Conservation (phyloP, 768 basidiomycete species). For the Boletus bicolor region DNA sequence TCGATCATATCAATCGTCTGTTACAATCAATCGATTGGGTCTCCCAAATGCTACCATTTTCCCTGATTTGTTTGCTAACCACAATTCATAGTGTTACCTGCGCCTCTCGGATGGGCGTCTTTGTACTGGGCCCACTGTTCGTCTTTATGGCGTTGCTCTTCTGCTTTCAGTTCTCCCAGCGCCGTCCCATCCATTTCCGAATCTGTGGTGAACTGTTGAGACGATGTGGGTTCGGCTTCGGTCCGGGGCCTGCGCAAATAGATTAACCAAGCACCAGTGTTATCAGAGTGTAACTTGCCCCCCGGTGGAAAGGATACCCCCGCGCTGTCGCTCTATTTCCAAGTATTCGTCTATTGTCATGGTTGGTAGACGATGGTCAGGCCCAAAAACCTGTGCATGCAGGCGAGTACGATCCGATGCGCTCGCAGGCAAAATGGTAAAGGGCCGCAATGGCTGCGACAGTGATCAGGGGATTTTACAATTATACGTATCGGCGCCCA, state of each 20-base stretch:
- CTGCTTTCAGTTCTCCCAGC: slow-evolving; percentile 63
- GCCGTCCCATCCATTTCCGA: slow-evolving; percentile 81
- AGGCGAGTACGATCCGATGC: slow-evolving; percentile 66
- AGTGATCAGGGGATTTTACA: slow-evolving; percentile 5
- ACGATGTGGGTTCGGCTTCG: slow-evolving; percentile 62
- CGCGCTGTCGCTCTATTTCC: slow-evolving; percentile 75
- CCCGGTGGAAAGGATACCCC: slow-evolving; percentile 84
- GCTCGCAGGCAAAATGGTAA: slow-evolving; percentile 84
- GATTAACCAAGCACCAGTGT: slow-evolving; percentile 3
- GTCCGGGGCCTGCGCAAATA: slow-evolving; percentile 54
- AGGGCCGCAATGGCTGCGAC: slow-evolving; percentile 78
- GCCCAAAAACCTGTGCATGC: slow-evolving; percentile 78
- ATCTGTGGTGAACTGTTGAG: slow-evolving; percentile 74
- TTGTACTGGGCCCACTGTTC: slow-evolving; percentile 91
- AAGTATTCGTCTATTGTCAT: slow-evolving; percentile 97
- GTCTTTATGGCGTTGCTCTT: slow-evolving; percentile 78
- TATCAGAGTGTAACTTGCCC: slow-evolving; percentile 52
- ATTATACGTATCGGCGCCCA: slow-evolving; percentile 29
- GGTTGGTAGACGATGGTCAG: slow-evolving; percentile 81
- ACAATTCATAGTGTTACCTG: slow-evolving; percentile 97
- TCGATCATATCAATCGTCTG: slow-evolving; percentile 22
- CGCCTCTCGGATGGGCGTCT: slow-evolving; percentile 81
- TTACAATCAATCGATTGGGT: slow-evolving; percentile 9
- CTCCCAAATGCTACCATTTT: slow-evolving; percentile 7
- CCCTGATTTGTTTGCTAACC: slow-evolving; percentile 38